A percentile compares a stretch with the other conserved stretches of the same genome.
phyloP scores from a whole-genome alignment of 2,329 filamentous ascomycete genomes.

The Fusarium robinianum region DNA sequence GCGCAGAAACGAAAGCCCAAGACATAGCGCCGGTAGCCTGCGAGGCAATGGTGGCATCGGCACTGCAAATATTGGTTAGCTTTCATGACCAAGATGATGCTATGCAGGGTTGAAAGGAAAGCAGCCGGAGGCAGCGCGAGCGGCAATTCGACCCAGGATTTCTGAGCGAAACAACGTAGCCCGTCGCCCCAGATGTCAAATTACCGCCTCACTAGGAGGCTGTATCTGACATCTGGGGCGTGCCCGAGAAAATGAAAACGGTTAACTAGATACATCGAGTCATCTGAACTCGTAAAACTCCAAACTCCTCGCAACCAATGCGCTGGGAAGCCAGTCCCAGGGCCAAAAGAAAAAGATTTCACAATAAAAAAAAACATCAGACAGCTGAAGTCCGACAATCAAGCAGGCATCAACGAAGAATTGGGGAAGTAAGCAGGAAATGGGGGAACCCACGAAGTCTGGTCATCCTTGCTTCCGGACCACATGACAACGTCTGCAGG shows the following conservation, averaged over 20 bases:
- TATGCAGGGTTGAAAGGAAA: not conserved
- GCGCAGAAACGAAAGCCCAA: slow-evolving; percentile 89
- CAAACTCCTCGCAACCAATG: slow-evolving; percentile 30
- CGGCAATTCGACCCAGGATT: not conserved
- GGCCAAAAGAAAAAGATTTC: slow-evolving; percentile 10
- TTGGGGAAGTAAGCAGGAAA: slow-evolving; percentile 29
- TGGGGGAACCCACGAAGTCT: slow-evolving; percentile 76
- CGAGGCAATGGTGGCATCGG: slow-evolving; percentile 88
- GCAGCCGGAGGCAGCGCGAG: not conserved
- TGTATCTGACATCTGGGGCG: slow-evolving; percentile 50
- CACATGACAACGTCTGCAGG: slow-evolving; percentile 97
- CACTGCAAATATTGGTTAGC: slow-evolving; percentile 55
- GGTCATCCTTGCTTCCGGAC: slow-evolving; percentile 94
- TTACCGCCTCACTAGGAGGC: slow-evolving; percentile 38
- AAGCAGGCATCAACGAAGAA: slow-evolving; percentile 20
- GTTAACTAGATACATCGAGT: slow-evolving; percentile 29
- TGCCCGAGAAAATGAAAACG: slow-evolving; percentile 31
- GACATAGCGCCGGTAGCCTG: slow-evolving; percentile 98
- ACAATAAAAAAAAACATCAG: slow-evolving; percentile 1
- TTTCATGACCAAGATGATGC: not conserved
- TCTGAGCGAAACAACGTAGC: slow-evolving; percentile 47
- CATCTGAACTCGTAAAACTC: not conserved
- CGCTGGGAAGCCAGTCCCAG: slow-evolving; percentile 18
- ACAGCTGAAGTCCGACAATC: slow-evolving; percentile 18
- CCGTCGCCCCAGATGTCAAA: slow-evolving; percentile 52